These are phyloP conservation scores for Saussurea involucrata DNA, from an alignment of 129 eudicot genomes.

Conservation along the genomic window DNA sequence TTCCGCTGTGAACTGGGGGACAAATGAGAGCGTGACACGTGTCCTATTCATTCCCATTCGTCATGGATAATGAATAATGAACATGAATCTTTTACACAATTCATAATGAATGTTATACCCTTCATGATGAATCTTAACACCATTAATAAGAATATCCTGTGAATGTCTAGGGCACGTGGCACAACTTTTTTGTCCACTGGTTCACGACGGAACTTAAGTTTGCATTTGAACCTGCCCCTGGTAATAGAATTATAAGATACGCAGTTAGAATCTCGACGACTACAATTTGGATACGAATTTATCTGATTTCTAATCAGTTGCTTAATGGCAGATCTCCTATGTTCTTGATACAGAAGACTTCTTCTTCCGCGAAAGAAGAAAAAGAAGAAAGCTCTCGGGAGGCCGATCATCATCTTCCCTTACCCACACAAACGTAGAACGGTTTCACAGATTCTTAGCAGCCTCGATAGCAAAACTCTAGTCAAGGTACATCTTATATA, in stretches of 20 bases:
- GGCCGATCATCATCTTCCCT: conserved; percentile 14
- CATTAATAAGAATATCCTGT: too few species aligned
- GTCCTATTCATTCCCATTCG: neutral
- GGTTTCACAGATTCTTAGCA: conserved; percentile 56
- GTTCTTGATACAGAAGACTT: conserved; percentile 94
- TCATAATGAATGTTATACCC: neutral
- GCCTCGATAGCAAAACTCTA: conserved; percentile 28
- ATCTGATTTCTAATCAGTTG: neutral
- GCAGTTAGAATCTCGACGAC: neutral
- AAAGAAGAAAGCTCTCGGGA: conserved; percentile 26
- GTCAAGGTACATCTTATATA: conserved; percentile 22
- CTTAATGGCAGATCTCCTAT: conserved; percentile 70
- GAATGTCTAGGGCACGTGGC: neutral
- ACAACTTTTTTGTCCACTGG: neutral
- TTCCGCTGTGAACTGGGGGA: neutral
- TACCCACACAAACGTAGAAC: conserved; percentile 38
- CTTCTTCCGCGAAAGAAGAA: conserved; percentile 56
- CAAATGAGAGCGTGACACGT: neutral
- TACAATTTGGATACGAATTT: neutral
- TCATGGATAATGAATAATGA: neutral
- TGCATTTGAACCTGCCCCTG: too few species aligned
- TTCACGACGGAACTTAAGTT: neutral
- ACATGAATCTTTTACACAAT: neutral
- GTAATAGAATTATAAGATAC: neutral
- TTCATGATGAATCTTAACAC: neutral